Base-by-base conservation (phyloP, 75 land plant genomes). In the Cryptomeria japonica region DNA sequence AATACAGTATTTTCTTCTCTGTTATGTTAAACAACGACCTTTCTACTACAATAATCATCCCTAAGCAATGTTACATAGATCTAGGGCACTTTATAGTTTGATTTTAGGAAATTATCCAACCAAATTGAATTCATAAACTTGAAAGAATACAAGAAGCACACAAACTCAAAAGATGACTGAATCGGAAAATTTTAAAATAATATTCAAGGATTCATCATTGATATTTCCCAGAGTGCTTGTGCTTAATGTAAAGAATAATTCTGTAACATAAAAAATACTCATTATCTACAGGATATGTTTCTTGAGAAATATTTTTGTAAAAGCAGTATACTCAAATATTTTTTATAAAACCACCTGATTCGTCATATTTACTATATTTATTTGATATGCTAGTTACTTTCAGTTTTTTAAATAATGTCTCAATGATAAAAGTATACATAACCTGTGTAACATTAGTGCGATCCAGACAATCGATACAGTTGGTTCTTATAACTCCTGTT, bases 361-460 rank as follows among this genome's bases (percentile, higher is more conserved):
- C 37, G 13, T 34, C 16, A 75, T 34, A 31, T 75, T 9, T 34
- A 34, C 77, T 3, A 75, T 75, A 75, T 75, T 12, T 34, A 75
- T 13, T 12, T 31, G 12, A 75, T 32, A 75, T 75, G 34, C 13
- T 75, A 31, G 2, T 31, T 12, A 3, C 37, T 73, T 73, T 73
- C 36, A 73, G 15, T n/a, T 72, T 31, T 32, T 1, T 0, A 73
- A 31, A 46, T 6, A 70, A 10, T n/a, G 31, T 36, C 25, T 86
- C 86, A 87, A 87, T 9, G 28, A 38, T 36, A 38, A 12, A 46
- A 39, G 6, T 42, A 80, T 47, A 85, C 86, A 41, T 68, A 83
- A 95, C 99, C 99, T 98, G 99, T 0, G 99, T 98, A 75, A 97
- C 99, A 95, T 98, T 98, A 72, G 98, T 96, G 28, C 99, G 96